Base-by-base conservation (phyloP, 192 early-diverging fungal species). In the Backusella tarrabulga region DNA sequence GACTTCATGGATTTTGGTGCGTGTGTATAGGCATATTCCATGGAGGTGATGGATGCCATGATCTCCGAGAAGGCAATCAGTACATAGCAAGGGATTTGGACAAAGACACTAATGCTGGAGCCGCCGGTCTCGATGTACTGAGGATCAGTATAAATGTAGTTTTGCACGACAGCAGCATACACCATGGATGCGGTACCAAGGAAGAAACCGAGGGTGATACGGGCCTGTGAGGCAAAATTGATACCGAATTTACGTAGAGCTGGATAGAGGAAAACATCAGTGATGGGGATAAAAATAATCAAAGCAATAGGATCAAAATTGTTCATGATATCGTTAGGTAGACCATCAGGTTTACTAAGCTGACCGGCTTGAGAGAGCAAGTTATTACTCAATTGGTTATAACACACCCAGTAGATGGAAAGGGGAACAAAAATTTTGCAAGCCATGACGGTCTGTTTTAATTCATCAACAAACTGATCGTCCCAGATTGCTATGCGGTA, bases 281-380 rank as follows among this genome's bases (percentile, higher is more conserved):
- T 85, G 38, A 91, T 67, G 34, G 90, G 90, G 21, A 91, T 86
- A 63, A 88, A 81, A 19, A 89, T 78, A 38, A 89, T 85, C 40
- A 91, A 80, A 34, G 79, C 80, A 68, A 91, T 85, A 42, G 90
- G 86, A 70, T 91, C 85, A 71, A 83, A 80, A 73, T 89, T 89
- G 77, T 87, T 82, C 86, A 91, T 88, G 50, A 91, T 87, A 74
- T 91, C 86, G 77, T 89, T 91, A 6, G 90, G 90, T 11, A 91
- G 80, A 41, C 68, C 77, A 32, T 83, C 82, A 0, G 87, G 80
- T 6, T 84, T 72, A 40, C 11, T 83, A 85, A 91, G 85, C 50
- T 83, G 79, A n/a, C 83, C 87, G 4, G 90, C 85, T 78, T 91
- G 90, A 72, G 88, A 89, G 9, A 89, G 71, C 67, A 91, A 68